These are phyloP conservation scores for Viridothelium virens DNA, from an alignment of 495 filamentous ascomycete genomes.

Conservation along the genomic window DNA sequence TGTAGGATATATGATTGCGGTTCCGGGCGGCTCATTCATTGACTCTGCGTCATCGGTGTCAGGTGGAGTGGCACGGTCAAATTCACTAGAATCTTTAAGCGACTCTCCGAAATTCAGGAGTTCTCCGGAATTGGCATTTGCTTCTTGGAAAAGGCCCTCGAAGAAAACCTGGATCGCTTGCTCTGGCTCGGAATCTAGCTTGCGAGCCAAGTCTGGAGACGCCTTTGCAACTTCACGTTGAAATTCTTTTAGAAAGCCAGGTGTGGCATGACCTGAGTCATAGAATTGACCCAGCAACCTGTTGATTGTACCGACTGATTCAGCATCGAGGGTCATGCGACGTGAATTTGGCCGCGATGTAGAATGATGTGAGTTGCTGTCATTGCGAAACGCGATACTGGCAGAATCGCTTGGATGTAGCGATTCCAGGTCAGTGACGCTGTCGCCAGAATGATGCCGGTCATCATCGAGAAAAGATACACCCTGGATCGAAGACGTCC, in stretches of 20 bases:
- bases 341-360: slow-evolving; percentile 14
- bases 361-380: background rate
- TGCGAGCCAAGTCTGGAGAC: slow-evolving; percentile 42
- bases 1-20: slow-evolving; percentile 13
- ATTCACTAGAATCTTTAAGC: slow-evolving; percentile 9
- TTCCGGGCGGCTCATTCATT: slow-evolving; percentile 17
- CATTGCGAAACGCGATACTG: background rate
- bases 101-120: background rate
- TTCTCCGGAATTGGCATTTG: slow-evolving; percentile 1
- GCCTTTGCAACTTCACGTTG: slow-evolving; percentile 32
- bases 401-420: slow-evolving; percentile 13
- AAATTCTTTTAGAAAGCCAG: slow-evolving; percentile 26
- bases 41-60: slow-evolving; percentile 28
- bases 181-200: slow-evolving; percentile 6
- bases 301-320: slow-evolving; percentile 40
- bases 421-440: background rate
- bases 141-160: background rate
- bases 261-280: slow-evolving; percentile 18
- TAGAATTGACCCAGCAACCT: slow-evolving; percentile 40
- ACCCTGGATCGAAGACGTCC: background rate
- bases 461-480: slow-evolving; percentile 2
- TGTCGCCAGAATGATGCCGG: background rate
- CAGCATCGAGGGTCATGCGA: slow-evolving; percentile 35
- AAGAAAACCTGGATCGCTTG: slow-evolving; percentile 6
- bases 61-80: slow-evolving; percentile 18